Percentiles rank a stretch among this genome's conserved stretches.
These are phyloP conservation scores for Epichloe bromicola DNA, from an alignment of 2,329 filamentous ascomycete genomes.

Conservation along the genomic window DNA sequence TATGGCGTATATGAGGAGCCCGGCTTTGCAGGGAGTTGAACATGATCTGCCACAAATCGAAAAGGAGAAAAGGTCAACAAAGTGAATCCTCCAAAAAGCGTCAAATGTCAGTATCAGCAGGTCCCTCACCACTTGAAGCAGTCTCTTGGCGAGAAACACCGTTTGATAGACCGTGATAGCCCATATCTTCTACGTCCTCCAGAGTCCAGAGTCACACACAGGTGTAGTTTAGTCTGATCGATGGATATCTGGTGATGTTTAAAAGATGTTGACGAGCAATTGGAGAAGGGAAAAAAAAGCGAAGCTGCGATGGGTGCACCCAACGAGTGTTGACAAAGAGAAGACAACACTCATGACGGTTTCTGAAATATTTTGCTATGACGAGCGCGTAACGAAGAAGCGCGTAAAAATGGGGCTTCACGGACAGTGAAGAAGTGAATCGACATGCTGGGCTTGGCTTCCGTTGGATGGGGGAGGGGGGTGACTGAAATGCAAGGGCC, in stretches of 20 bases:
- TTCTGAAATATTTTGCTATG: neutral
- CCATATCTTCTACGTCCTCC: neutral
- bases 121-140: neutral
- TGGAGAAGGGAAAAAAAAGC: neutral
- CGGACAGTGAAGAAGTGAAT: neutral
- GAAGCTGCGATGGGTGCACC: neutral
- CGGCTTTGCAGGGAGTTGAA: neutral
- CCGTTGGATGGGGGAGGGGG: neutral
- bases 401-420: neutral
- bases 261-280: neutral
- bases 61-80: neutral
- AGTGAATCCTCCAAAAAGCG: neutral
- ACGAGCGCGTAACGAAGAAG: too few species aligned
- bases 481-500: neutral
- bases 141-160: neutral
- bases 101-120: neutral
- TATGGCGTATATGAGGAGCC: neutral
- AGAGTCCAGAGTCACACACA: neutral
- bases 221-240: neutral
- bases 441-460: neutral
- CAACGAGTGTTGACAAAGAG: neutral
- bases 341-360: neutral
- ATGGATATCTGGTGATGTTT: neutral
- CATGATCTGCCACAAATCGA: neutral
- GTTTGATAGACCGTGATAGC: neutral